A percentile compares a stretch with the other conserved stretches of the same genome.
These are phyloP conservation scores for Acer campestre DNA, from an alignment of 345 rosid species.

Conservation along the genomic window DNA sequence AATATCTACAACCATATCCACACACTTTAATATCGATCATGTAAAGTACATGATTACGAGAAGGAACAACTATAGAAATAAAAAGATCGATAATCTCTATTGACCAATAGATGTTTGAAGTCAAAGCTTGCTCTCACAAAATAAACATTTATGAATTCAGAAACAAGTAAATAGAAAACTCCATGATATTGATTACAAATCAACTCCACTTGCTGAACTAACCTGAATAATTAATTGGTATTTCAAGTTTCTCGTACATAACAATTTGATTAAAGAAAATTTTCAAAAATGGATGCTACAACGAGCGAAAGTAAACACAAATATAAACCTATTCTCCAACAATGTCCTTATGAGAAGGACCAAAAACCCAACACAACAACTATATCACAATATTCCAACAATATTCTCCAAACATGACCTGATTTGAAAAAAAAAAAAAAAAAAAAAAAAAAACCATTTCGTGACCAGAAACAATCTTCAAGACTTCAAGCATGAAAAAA, in stretches of 20 bases:
- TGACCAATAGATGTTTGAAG: too few relatives aligned
- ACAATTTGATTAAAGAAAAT: not conserved
- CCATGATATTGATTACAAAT: not conserved
- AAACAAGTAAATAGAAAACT: too few relatives aligned
- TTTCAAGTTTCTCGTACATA: not conserved
- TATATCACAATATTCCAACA: too few relatives aligned
- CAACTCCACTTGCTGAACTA: not conserved
- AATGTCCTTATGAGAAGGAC: too few relatives aligned
- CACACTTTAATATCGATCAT: not conserved
- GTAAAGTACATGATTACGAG: not conserved
- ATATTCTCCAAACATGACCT: too few relatives aligned
- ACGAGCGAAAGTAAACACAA: not conserved
- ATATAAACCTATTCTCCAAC: too few relatives aligned
- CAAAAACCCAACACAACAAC: too few relatives aligned
- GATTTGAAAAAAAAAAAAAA: too few relatives aligned
- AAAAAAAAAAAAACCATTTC: too few relatives aligned
- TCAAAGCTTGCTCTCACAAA: not conserved
- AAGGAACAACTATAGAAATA: not conserved
- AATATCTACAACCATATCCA: constrained; percentile 49
- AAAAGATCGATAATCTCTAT: not conserved
- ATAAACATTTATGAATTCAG: not conserved
- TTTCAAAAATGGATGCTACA: not conserved
- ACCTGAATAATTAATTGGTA: too few relatives aligned
- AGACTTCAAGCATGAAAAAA: too few relatives aligned
- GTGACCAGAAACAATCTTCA: too few relatives aligned